phyloP scores from a whole-genome alignment of 2,329 filamentous ascomycete species.

The Didymella pinodella region DNA sequence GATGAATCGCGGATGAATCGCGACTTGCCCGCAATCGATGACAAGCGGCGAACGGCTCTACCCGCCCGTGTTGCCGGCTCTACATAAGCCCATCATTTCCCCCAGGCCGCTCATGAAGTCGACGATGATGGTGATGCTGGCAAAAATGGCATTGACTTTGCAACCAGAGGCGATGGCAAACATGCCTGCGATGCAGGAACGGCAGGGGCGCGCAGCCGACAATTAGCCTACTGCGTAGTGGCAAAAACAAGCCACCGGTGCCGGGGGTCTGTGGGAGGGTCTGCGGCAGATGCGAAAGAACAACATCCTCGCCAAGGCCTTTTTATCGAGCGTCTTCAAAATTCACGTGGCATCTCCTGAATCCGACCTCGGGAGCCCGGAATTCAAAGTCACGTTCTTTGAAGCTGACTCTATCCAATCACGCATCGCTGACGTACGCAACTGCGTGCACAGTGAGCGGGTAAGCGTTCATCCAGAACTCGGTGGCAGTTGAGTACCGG shows the following conservation, averaged over 20 bases:
- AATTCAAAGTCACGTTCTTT: background rate
- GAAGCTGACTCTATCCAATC: constrained; percentile 3
- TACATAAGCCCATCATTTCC: background rate
- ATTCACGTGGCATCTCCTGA: background rate
- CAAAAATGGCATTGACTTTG: too few relatives aligned
- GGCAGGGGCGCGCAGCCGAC: background rate
- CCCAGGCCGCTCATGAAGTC: background rate
- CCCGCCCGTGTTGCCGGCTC: background rate
- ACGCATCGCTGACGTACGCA: background rate
- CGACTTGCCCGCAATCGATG: background rate
- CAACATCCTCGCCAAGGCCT: background rate
- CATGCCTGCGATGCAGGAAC: background rate
- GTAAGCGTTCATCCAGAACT: constrained; percentile 25
- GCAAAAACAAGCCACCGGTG: constrained; percentile 1
- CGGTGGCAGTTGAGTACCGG: constrained; percentile 18
- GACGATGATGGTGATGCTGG: background rate
- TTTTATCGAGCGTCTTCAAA: background rate
- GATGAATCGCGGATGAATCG: background rate
- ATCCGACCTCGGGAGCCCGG: background rate
- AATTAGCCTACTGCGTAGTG: background rate
- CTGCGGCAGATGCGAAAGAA: constrained; percentile 7
- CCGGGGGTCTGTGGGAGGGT: background rate
- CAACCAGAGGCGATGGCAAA: background rate
- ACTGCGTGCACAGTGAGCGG: constrained; percentile 3
- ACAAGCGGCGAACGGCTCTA: background rate